These are phyloP conservation scores for Kipferlia bialata DNA, from an alignment of 78 protist species.

Conservation along the genomic window DNA sequence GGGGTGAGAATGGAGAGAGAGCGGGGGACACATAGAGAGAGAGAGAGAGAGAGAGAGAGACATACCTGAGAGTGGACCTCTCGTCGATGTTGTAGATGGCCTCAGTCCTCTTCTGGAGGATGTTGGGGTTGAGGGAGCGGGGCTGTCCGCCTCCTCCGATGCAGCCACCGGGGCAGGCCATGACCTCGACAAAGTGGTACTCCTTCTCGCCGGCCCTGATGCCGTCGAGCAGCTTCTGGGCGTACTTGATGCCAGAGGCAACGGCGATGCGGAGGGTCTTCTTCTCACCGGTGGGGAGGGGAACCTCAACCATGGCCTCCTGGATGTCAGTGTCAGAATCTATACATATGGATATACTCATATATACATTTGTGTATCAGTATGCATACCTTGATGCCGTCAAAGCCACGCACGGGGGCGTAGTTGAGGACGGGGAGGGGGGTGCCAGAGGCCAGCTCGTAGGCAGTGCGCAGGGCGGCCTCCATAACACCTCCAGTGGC, in stretches of 20 bases:
- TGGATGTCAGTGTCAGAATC: no score
- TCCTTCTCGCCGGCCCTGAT: neutral
- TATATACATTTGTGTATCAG: no score
- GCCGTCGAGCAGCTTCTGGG: neutral
- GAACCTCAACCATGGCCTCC: neutral
- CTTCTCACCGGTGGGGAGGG: neutral
- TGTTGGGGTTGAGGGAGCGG: neutral
- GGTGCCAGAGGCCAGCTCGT: neutral
- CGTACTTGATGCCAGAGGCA: conserved; percentile 1
- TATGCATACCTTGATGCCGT: no score
- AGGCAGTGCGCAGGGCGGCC: conserved; percentile 41
- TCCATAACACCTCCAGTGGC: conserved; percentile 52
- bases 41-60: no score
- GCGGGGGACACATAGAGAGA: no score
- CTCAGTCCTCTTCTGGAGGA: conserved; percentile 9
- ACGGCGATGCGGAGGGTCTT: neutral
- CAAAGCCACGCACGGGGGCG: conserved; percentile 12
- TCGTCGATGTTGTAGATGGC: conserved; percentile 19
- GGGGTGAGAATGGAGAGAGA: no score
- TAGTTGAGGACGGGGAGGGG: conserved; percentile 8
- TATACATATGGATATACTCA: no score
- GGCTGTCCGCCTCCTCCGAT: conserved; percentile 42
- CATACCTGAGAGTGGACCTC: neutral
- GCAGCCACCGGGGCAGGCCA: conserved; percentile 48
- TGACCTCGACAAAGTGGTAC: conserved; percentile 35